Evolutionary conservation across 2,329 filamentous ascomycete species (phyloP).

Genomic region (Microcera coccophila): DNA sequence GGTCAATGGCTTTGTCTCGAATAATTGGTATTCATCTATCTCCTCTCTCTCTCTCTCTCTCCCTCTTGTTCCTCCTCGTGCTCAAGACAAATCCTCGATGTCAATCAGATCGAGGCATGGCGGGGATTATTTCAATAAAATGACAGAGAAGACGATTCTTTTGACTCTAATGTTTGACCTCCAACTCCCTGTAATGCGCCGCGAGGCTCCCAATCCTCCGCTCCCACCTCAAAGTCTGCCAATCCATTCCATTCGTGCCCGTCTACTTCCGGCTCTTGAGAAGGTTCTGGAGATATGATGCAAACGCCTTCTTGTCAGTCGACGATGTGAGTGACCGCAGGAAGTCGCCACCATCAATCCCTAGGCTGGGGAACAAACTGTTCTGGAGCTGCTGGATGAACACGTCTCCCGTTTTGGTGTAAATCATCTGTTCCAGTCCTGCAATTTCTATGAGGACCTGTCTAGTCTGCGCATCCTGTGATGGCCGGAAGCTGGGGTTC

Average conservation of each 20-base stretch:
- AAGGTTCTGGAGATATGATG: slow-evolving; percentile 60
- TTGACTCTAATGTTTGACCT: slow-evolving; percentile 28
- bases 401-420: slow-evolving; percentile 79
- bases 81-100: too few species aligned
- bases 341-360: slow-evolving; percentile 59
- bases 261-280: slow-evolving; percentile 43
- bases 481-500: slow-evolving; percentile 73
- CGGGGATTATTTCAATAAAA: slow-evolving; percentile 3
- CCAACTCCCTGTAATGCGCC: slow-evolving; percentile 30
- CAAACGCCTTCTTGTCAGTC: slow-evolving; percentile 58
- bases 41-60: too few species aligned
- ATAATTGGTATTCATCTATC: slow-evolving; percentile 8
- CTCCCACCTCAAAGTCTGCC: background rate
- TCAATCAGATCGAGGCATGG: background rate
- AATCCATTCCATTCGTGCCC: background rate
- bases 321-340: slow-evolving; percentile 56
- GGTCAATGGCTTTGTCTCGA: too few species aligned
- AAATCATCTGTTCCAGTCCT: slow-evolving; percentile 80
- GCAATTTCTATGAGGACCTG: slow-evolving; percentile 87
- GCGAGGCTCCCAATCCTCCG: slow-evolving; percentile 20
- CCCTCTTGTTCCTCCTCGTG: too few species aligned
- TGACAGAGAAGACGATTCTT: slow-evolving; percentile 26
- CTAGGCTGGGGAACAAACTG: slow-evolving; percentile 61
- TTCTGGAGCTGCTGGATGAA: slow-evolving; percentile 69
- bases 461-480: slow-evolving; percentile 78